Evolutionary conservation across 2,329 filamentous ascomycete species (phyloP).

Genomic region (Phialophora tarda): DNA sequence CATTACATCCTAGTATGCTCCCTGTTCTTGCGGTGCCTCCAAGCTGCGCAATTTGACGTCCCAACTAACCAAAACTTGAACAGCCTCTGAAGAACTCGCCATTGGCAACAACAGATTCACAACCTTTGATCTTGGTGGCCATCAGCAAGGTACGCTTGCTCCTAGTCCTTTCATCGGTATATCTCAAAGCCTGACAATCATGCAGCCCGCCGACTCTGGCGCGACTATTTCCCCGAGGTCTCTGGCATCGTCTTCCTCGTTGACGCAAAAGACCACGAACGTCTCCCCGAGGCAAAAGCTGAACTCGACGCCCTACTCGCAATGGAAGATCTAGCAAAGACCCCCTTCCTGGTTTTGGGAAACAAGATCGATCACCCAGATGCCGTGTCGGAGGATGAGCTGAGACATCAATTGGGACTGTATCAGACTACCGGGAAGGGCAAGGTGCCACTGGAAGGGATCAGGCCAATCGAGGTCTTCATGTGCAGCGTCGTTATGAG

Average conservation of each 20-base stretch:
- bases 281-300: constrained; percentile 90
- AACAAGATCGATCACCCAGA: constrained; percentile 99
- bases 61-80: constrained; percentile 12
- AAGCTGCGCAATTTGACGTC: neutral
- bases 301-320: constrained; percentile 93
- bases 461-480: constrained; percentile 94
- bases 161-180: neutral
- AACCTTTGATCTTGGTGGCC: constrained; percentile 90
- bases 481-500: constrained; percentile 99
- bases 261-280: constrained; percentile 96
- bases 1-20: constrained; percentile 82
- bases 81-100: constrained; percentile 87
- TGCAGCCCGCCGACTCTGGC: constrained; percentile 87
- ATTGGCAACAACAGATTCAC: constrained; percentile 95
- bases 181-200: neutral
- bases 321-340: constrained; percentile 96
- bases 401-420: constrained; percentile 87
- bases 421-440: constrained; percentile 98
- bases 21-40: constrained; percentile 1
- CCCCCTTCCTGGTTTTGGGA: constrained; percentile 92
- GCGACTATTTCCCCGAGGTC: constrained; percentile 96
- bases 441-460: constrained; percentile 89
- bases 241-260: constrained; percentile 97
- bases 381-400: constrained; percentile 92
- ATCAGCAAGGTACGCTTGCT: constrained; percentile 74